Evolutionary conservation across 148 eudicot genomes (phyloP).

Genomic region (Gaultheria prostrata): DNA sequence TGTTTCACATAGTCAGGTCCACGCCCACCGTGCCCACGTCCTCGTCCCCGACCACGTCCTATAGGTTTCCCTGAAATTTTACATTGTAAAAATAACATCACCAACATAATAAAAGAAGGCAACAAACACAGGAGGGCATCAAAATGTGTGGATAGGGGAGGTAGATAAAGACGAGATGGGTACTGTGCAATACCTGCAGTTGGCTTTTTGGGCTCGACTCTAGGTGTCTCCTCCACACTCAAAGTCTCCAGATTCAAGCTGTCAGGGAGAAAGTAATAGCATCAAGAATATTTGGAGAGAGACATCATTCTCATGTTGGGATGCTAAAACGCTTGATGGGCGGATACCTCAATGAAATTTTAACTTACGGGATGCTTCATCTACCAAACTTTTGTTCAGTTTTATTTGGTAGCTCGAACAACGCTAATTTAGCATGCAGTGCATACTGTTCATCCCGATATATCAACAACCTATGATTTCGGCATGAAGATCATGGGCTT

Average conservation of each 20-base stretch:
- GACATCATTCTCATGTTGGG: neutral
- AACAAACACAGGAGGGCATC: neutral
- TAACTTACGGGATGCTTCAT: neutral
- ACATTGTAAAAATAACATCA: neutral
- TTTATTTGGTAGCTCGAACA: neutral
- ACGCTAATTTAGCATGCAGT: neutral
- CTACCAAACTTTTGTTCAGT: neutral
- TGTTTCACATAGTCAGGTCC: slow-evolving; percentile 5
- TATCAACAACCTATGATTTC: neutral
- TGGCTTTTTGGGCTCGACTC: slow-evolving; percentile 71
- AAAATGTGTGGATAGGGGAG: neutral
- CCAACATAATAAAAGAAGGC: neutral
- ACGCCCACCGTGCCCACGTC: slow-evolving; percentile 60
- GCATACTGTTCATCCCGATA: neutral
- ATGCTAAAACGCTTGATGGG: neutral
- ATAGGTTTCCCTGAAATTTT: slow-evolving; percentile 41
- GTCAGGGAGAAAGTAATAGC: slow-evolving; percentile 74
- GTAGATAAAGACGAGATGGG: neutral
- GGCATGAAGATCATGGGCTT: neutral
- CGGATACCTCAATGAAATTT: neutral
- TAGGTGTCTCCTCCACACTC: slow-evolving; percentile 70
- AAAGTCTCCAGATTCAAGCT: slow-evolving; percentile 73
- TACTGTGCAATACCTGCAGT: slow-evolving; percentile 38
- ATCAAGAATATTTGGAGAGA: neutral
- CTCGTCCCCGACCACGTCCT: slow-evolving; percentile 69